Evolutionary conservation across 2,329 filamentous ascomycete genomes (phyloP), one percentile per base, ranked within the genome.

Genomic region (Monosporascus sp.): DNA sequence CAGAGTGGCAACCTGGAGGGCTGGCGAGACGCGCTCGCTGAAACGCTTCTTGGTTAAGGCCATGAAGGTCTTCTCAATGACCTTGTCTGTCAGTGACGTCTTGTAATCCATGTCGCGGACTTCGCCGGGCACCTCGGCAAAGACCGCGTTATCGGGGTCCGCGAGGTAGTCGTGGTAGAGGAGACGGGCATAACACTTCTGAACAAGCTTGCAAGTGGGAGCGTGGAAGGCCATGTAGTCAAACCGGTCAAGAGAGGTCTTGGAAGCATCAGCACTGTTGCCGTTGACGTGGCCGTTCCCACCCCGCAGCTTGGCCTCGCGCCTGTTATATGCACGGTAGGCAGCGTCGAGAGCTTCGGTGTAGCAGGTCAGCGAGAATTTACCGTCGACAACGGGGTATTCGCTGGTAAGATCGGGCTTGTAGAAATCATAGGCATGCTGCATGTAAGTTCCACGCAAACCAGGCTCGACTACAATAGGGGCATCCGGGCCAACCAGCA

Each of bases 371-470:
- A 91, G 72, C 48, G 89, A 93, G 80, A 85, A 91, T 72, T 92
- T 88, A 56, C 89, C 89, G 65, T 93, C 89, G 54, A 93, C 89
- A 67, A 89, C 86, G 59, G 89, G 89, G 76, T 93, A 93, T 75
- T 93, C 89, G 81, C 86, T 90, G 67, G 88, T 88, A 61, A 93
- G 78, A 73, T 93, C 89, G 66, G 89, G 88, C 85, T 93, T 93
- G 84, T 90, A 93, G 72, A 93, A 93, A 73, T 93, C 89, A 73
- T 93, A 94, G 64, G 86, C 86, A 75, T 93, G 89, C 72, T 86
- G 80, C 85, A 92, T 87, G 78, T 89, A 90, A 65, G 79, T 86
- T 68, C 87, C 89, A 67, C 89, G 86, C 68, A 91, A 82, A 68
- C 89, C 89, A 50, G 89, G 83, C 75, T 93, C 89, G 60, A 88